Evolutionary conservation across 2,329 filamentous ascomycete species (phyloP).

Genomic region (Sporothrix sp.): DNA sequence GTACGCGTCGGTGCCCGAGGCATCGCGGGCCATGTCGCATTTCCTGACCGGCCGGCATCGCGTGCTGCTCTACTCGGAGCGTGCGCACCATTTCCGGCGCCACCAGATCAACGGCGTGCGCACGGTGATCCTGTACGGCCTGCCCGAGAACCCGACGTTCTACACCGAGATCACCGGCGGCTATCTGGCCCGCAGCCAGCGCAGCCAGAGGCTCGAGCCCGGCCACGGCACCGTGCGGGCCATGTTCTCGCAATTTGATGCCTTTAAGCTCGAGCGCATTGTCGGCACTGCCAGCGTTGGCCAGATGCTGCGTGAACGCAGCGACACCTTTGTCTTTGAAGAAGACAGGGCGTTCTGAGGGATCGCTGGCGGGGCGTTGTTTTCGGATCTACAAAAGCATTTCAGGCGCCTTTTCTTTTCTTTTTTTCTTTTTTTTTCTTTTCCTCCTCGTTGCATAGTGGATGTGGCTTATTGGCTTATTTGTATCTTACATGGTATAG

Average conservation of each 20-base stretch:
- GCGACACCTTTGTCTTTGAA: conserved; percentile 92
- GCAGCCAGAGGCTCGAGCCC: conserved; percentile 43
- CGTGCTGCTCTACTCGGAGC: conserved; percentile 82
- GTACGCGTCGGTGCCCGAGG: conserved; percentile 70
- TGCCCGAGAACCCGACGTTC: conserved; percentile 80
- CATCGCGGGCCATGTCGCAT: conserved; percentile 75
- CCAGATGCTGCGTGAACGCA: conserved; percentile 73
- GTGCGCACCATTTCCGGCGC: conserved; percentile 94
- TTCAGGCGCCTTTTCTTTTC: neutral
- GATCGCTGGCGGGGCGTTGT: neutral
- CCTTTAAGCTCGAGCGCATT: conserved; percentile 76
- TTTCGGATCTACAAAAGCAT: conserved; percentile 7
- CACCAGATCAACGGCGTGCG: conserved; percentile 73
- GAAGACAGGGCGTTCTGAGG: conserved; percentile 31
- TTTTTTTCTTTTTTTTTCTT: neutral
- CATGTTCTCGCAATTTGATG: conserved; percentile 83
- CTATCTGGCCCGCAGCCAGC: conserved; percentile 52
- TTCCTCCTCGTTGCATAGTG: neutral
- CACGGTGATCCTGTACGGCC: conserved; percentile 69
- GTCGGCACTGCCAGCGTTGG: conserved; percentile 72
- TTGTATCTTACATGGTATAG: conserved; percentile 13
- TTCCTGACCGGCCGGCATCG: conserved; percentile 76
- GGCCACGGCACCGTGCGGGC: conserved; percentile 50
- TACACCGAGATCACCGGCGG: conserved; percentile 67
- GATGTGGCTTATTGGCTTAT: too few relatives aligned